A percentile compares a stretch with the other conserved stretches of the same genome.
phyloP scores from a whole-genome alignment of 352 stramenopile genomes.

The Phytophthora melonis region DNA sequence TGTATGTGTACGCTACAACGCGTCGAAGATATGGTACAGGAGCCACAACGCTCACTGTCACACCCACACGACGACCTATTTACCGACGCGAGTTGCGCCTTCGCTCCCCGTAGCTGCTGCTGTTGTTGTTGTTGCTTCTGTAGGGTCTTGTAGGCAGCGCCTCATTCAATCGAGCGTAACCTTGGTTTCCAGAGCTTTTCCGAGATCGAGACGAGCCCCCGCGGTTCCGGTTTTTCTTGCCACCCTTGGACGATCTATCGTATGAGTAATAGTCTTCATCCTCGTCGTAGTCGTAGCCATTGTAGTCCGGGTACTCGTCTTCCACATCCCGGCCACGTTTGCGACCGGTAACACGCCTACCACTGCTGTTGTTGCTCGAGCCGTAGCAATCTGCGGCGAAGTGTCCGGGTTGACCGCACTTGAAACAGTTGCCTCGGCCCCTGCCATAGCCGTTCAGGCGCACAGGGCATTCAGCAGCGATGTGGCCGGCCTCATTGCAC shows the following conservation, averaged over 20 bases:
- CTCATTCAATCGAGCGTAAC: slow-evolving; percentile 44
- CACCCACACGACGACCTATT: slow-evolving; percentile 15
- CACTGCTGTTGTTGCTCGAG: slow-evolving; percentile 25
- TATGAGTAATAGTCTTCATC: slow-evolving; percentile 50
- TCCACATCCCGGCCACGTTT: slow-evolving; percentile 60
- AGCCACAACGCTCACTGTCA: neutral
- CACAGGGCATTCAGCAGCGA: slow-evolving; percentile 71
- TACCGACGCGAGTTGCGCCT: slow-evolving; percentile 36
- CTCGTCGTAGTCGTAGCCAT: slow-evolving; percentile 48
- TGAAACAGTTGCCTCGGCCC: slow-evolving; percentile 60
- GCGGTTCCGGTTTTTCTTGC: slow-evolving; percentile 32
- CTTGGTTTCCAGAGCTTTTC: slow-evolving; percentile 33
- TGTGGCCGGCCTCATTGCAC: slow-evolving; percentile 75
- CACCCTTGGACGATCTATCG: slow-evolving; percentile 35
- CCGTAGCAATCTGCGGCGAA: slow-evolving; percentile 58
- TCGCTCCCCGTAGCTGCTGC: slow-evolving; percentile 32
- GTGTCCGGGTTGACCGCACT: slow-evolving; percentile 56
- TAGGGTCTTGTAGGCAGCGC: slow-evolving; percentile 45
- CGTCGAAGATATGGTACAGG: slow-evolving; percentile 4
- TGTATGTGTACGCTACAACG: slow-evolving; percentile 18
- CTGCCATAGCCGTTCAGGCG: slow-evolving; percentile 50
- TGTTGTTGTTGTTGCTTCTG: slow-evolving; percentile 34
- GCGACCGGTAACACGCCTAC: slow-evolving; percentile 44
- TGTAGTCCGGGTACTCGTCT: slow-evolving; percentile 59
- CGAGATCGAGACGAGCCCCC: slow-evolving; percentile 31